Base-by-base conservation (phyloP, 2,329 filamentous ascomycete species). In the Pestalotiopsis sp. region DNA sequence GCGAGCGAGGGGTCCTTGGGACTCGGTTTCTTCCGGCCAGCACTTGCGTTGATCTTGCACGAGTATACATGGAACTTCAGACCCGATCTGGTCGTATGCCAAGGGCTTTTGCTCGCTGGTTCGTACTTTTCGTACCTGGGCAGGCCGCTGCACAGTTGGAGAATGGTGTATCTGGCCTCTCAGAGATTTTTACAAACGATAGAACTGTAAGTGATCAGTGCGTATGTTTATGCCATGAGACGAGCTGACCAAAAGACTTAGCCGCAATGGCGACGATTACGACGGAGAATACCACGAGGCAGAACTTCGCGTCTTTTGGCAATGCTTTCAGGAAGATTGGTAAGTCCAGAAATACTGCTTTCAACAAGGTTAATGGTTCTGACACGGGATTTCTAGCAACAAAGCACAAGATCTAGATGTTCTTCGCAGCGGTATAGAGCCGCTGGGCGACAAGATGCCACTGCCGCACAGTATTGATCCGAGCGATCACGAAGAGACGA, bases 261-360 rank as follows among this genome's bases (percentile, higher is more conserved):
- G 73, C 52, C 72, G 72, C 55, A 71, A 71, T 41, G 64, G 69
- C 9, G 68, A 71, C 52, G 65, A 71, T 61, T 67, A 72, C 7
- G 72, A 71, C 52, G 67, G 69, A 14, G 72, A 75, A 23, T 74
- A 71, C 12, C 74, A 84, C 68, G 85, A 89, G 71, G 75, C 83
- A 20, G 83, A 85, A 67, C 80, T 87, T 52, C 84, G 91, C 68
- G 87, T 88, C 1, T 93, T 91, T 71, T 93, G 91, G 91, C 91
- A 91, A 38, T 92, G 90, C 75, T 83, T 93, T 68, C 90, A 93
- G 73, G 82, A 92, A 39, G 92, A 94, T 79, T 93, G 88, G 88
- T 90, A 78, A 71, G 79, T 72, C 31, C 9, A 11, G 1, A n/a
- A 2, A 12, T 25, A 11, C 14, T 13, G 12, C 6, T 6, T 0